Conservation (phyloP, 1,284 basidiomycete species). For the Ustilago hordei region DNA sequence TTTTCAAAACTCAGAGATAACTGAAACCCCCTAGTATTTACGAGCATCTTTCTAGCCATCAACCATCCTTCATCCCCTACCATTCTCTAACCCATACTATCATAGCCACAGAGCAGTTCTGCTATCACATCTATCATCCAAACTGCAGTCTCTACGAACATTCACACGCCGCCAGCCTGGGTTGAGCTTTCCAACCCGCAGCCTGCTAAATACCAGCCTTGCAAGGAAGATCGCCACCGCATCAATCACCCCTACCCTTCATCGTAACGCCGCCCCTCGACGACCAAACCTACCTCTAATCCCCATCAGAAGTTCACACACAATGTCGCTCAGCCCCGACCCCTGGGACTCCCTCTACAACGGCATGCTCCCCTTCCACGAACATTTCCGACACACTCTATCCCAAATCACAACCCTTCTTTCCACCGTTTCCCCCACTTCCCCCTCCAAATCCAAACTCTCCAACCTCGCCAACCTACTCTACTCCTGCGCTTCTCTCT, state of each 20-base stretch:
- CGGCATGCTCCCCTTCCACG: conserved; percentile 58
- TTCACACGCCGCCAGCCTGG: conserved; percentile 10
- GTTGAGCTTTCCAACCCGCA: conserved; percentile 17
- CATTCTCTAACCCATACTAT: not conserved
- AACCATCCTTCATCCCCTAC: not conserved
- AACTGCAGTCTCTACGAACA: conserved; percentile 9
- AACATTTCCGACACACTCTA: conserved; percentile 43
- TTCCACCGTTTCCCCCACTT: conserved; percentile 8
- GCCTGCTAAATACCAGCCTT: not conserved
- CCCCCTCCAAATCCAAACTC: conserved; percentile 18
- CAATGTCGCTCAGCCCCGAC: conserved; percentile 17
- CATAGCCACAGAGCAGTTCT: no score
- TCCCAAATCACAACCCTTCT: conserved; percentile 39
- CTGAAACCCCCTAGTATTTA: no score
- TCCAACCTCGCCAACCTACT: conserved; percentile 32
- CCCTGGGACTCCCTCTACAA: conserved; percentile 50
- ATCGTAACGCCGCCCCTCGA: not conserved
- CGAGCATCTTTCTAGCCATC: not conserved
- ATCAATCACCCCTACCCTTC: not conserved
- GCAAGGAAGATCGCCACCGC: not conserved
- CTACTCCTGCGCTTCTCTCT: conserved; percentile 23
- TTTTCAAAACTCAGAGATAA: no score
- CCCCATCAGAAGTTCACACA: conserved; percentile 13
- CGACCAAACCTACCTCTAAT: not conserved
- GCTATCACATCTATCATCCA: not conserved